Base-by-base conservation (phyloP, 2,329 filamentous ascomycete genomes). In the Plectosphaerella plurivora region DNA sequence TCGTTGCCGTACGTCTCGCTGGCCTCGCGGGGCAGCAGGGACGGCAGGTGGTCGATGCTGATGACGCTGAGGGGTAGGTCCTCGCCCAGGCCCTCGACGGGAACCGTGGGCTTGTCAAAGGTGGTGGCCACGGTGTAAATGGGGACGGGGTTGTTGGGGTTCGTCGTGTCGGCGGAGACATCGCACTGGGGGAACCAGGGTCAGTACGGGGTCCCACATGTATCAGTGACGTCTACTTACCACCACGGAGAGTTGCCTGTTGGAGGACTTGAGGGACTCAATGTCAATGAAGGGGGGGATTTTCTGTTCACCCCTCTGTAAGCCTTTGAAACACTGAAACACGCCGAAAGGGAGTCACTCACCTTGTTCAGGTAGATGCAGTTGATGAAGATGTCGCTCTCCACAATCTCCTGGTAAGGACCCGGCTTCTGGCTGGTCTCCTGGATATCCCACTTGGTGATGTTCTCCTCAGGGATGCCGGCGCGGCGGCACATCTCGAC, bases 81-180 rank as follows among this genome's bases (percentile, higher is more conserved):
- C 51, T 74, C 66, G 70, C 77, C 63, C 73, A 82, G 58, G 78
- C 83, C 69, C 35, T 83, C 74, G 22, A 94, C 88, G 1, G 85
- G 80, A 0, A 96, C 86, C 1, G 91, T 96, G n/a, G 92, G 93
- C 66, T 89, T 84, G 66, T 85, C 83, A 66, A 97, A 97, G 20
- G 91, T 94, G 47, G 89, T 96, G 69, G 89, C 89, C 66, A 88
- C 83, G 59, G 79, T 78, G 76, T 96, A 96, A 65, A 96, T 86
- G 22, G 91, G 91, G 51, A 92, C 83, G 59, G 63, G 63, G 70
- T 88, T 88, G 73, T 87, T 77, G 3, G 83, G 83, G 71, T 87
- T 90, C 35, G 82, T 89, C 46, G 85, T 87, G 69, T 91, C 88
- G 67, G 86, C 88, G 39, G 77, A 82, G 14, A 47, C 22, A 14